Evolutionary conservation across 148 eudicot species (phyloP).

Genomic region (Mesembryanthemum crystallinum): DNA sequence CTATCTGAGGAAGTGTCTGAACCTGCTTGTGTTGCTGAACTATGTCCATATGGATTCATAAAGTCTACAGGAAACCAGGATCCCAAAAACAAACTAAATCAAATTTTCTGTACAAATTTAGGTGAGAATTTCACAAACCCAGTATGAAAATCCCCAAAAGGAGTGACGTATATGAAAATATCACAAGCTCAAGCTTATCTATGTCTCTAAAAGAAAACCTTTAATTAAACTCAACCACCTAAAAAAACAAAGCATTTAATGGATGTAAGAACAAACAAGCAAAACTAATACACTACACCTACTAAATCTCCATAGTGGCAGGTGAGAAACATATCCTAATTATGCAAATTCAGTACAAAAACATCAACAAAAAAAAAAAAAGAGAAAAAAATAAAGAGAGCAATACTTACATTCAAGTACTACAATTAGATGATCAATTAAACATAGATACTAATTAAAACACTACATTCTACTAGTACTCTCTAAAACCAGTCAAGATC

Average conservation of each 20-base stretch:
- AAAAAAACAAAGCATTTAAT: slow-evolving; percentile 2
- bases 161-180: not conserved
- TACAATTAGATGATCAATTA: slow-evolving; percentile 13
- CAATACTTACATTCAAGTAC: not conserved
- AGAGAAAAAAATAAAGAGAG: not conserved
- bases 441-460: not conserved
- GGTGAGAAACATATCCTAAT: not conserved
- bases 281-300: not conserved
- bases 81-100: not conserved
- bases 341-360: not conserved
- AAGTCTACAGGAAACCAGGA: slow-evolving; percentile 51
- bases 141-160: not conserved
- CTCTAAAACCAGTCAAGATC: not conserved
- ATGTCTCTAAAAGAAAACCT: not conserved
- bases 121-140: slow-evolving; percentile 6
- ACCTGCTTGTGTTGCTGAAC: slow-evolving; percentile 41
- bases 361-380: not conserved
- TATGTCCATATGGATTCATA: slow-evolving; percentile 78
- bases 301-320: not conserved
- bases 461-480: not conserved
- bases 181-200: not conserved
- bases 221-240: no score
- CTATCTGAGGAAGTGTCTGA: slow-evolving; percentile 88
- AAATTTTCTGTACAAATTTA: slow-evolving; percentile 7
- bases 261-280: slow-evolving; percentile 8